Percentiles rank a stretch among this genome's conserved stretches.
These are phyloP conservation scores for Russula compacta DNA, from an alignment of 768 basidiomycete species.

Conservation along the genomic window DNA sequence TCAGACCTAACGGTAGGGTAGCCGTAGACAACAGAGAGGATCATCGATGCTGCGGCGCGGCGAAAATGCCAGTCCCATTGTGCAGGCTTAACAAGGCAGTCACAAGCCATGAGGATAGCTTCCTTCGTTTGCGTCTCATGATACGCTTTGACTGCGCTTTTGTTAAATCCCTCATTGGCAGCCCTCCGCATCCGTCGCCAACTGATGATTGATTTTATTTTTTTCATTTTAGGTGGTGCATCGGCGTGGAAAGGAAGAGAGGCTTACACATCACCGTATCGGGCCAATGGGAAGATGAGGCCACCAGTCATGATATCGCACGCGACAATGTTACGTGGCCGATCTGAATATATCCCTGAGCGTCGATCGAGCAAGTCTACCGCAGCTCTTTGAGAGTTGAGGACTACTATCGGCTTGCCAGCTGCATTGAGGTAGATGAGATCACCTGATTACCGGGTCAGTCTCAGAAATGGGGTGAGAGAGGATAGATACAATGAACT, in stretches of 20 bases:
- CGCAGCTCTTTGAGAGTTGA: conserved; percentile 2
- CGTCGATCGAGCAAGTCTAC: conserved; percentile 2
- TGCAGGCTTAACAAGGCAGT: neutral
- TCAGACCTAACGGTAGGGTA: neutral
- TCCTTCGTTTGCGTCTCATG: neutral
- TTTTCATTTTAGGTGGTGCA: no score
- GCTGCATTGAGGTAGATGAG: neutral
- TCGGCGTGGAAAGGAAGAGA: neutral
- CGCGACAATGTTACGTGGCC: neutral
- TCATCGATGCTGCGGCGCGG: neutral
- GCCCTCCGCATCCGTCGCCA: no score
- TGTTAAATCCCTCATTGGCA: no score
- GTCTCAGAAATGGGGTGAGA: no score
- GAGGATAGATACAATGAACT: neutral
- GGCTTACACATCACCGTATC: no score
- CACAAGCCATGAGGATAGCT: neutral
- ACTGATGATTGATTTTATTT: no score
- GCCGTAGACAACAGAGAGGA: neutral
- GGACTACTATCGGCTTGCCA: conserved; percentile 2
- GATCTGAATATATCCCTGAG: conserved; percentile 2
- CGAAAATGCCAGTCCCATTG: neutral
- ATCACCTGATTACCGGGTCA: neutral
- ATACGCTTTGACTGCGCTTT: neutral
- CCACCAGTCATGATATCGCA: neutral
- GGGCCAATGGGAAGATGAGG: neutral